These are phyloP conservation scores for Aspergillus caelatus DNA, from an alignment of 2,329 filamentous ascomycete species.

Conservation along the genomic window DNA sequence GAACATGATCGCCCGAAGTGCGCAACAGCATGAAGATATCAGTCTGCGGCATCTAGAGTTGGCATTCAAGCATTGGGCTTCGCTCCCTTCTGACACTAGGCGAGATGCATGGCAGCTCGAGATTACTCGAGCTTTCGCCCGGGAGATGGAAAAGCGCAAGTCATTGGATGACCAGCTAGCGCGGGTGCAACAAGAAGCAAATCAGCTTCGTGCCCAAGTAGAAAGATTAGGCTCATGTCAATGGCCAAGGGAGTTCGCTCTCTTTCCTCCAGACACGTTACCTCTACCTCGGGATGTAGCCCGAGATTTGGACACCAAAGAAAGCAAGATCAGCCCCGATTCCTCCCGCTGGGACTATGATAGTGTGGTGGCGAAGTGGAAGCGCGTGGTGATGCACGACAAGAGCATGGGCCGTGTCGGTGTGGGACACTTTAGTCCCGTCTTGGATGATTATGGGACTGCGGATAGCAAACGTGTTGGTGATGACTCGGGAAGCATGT, in stretches of 20 bases:
- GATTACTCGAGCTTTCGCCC: constrained; percentile 49
- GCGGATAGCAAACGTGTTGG: constrained; percentile 13
- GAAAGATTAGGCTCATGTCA: constrained; percentile 50
- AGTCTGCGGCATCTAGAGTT: constrained; percentile 75
- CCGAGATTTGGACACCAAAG: constrained; percentile 39
- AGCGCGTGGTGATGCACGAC: constrained; percentile 49
- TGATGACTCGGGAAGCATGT: constrained; percentile 12
- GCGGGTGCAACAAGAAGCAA: constrained; percentile 51
- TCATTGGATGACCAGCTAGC: constrained; percentile 47
- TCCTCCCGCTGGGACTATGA: constrained; percentile 52
- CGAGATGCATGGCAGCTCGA: constrained; percentile 51
- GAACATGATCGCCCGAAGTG: constrained; percentile 49
- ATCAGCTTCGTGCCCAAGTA: constrained; percentile 52
- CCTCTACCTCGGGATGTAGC: constrained; percentile 43
- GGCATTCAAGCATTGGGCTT: constrained; percentile 76
- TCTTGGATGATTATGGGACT: constrained; percentile 19
- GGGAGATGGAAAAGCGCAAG: constrained; percentile 48
- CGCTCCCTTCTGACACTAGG: constrained; percentile 59
- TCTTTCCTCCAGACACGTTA: constrained; percentile 50
- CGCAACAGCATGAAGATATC: constrained; percentile 66
- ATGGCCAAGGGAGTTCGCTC: constrained; percentile 52
- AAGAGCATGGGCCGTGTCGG: constrained; percentile 45
- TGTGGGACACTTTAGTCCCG: constrained; percentile 28
- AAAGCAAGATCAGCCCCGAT: constrained; percentile 37
- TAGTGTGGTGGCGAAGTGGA: constrained; percentile 52